phyloP scores from a whole-genome alignment of 1,139 yeast species.

The Casaregolazyma suthepensis region DNA sequence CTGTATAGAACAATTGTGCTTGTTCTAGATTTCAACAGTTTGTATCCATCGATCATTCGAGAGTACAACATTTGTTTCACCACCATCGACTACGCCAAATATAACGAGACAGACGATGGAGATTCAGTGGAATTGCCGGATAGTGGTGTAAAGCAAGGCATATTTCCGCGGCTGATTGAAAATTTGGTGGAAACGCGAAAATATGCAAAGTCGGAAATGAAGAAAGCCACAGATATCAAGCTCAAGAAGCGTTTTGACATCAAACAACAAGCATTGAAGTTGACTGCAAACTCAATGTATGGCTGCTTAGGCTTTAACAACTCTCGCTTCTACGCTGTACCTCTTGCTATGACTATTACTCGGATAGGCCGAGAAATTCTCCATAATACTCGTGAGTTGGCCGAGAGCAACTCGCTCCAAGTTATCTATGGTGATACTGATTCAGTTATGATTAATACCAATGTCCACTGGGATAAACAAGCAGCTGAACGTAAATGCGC shows the following conservation, averaged over 20 bases:
- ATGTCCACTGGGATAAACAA: constrained; percentile 35
- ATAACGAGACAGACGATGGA: constrained; percentile 42
- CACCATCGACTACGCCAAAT: constrained; percentile 69
- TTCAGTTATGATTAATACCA: constrained; percentile 97
- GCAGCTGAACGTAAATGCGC: constrained; percentile 6
- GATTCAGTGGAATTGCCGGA: constrained; percentile 72
- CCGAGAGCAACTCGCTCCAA: constrained; percentile 72
- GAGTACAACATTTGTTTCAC: constrained; percentile 97
- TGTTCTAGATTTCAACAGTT: constrained; percentile 97
- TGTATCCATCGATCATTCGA: constrained; percentile 96
- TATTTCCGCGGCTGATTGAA: constrained; percentile 76
- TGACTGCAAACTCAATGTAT: constrained; percentile 98
- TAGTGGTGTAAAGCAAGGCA: constrained; percentile 58
- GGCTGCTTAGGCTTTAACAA: constrained; percentile 94
- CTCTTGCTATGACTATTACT: constrained; percentile 92
- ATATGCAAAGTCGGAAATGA: constrained; percentile 82
- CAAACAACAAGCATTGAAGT: constrained; percentile 90
- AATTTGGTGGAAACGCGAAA: constrained; percentile 87
- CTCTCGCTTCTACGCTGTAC: constrained; percentile 93
- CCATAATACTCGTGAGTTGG: constrained; percentile 87
- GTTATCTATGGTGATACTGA: constrained; percentile 99
- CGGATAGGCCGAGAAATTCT: constrained; percentile 93
- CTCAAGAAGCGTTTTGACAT: constrained; percentile 70
- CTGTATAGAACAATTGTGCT: constrained; percentile 80
- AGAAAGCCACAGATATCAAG: constrained; percentile 54